Evolutionary conservation across 148 eudicot genomes (phyloP), one percentile per base, ranked within the genome.

Genomic region (Dianthus caryophyllus): DNA sequence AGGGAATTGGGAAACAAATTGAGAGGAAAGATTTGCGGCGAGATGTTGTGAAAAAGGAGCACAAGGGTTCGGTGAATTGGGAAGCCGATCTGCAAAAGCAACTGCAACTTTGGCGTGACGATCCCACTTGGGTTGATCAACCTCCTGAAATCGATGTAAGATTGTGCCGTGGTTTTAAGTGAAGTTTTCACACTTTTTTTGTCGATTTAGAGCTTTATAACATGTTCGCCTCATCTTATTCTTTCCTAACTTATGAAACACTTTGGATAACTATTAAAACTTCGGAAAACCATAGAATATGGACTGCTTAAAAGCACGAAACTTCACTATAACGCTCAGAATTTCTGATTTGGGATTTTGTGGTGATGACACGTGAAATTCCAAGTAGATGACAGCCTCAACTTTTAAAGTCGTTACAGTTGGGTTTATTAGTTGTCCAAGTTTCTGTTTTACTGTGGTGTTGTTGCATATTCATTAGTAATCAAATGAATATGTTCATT

Each of bases 61-160:
- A 80, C 61, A 78, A 67, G 9, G 69, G 77, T 10, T 75, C 77
- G 24, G 54, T 16, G 55, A 71, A 76, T 59, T 71, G 79, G 77
- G 76, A 82, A 48, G 85, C 75, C 62, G 80, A 78, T 77, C 72
- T 88, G 18, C 85, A 85, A 70, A 84, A 82, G 84, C 99, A 94
- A 77, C 29, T 94, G 77, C 81, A 81, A 74, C 75, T 88, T 54
- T 94, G 99, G 99, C 85, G 76, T 67, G 85, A 82, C 64, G 88
- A 90, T 78, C 99, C 97, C 57, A 71, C 38, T 67, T 94, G 93
- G 90, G 79, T 60, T 67, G 90, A 85, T 66, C 71, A 72, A 76
- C 54, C 85, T 16, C 87, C 99, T 29, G 68, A 67, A 63, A 75
- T 94, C 70, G 79, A 88, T 82, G 99, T 94, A 82, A 72, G 81